A percentile compares a stretch with the other conserved stretches of the same genome.
Conservation (phyloP, 768 basidiomycete genomes). For the Lactarius trivialis region DNA sequence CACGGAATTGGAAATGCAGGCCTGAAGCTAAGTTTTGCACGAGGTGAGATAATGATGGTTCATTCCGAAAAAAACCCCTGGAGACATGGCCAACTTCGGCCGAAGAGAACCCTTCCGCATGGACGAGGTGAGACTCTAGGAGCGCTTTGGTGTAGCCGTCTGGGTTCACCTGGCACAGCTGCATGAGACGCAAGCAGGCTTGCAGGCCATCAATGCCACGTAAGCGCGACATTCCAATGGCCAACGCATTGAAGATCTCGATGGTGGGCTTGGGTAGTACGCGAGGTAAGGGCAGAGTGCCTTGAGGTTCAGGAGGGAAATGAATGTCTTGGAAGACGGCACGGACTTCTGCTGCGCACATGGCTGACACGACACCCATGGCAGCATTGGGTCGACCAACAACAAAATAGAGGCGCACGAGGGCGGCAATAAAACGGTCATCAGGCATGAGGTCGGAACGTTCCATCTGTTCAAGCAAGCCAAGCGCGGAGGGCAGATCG, state of each 20-base stretch:
- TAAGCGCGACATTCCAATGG: conserved; percentile 43
- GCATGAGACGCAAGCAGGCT: conserved; percentile 51
- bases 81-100: conserved; percentile 43
- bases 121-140: conserved; percentile 47
- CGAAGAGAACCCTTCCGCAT: conserved; percentile 38
- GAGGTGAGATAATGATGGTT: conserved; percentile 50
- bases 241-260: conserved; percentile 53
- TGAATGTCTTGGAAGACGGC: background rate
- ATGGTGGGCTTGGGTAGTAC: conserved; percentile 28
- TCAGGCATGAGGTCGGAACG: conserved; percentile 14
- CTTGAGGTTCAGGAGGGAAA: background rate
- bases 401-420: conserved; percentile 19
- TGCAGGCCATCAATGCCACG: conserved; percentile 46
- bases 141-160: conserved; percentile 50
- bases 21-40: conserved; percentile 48
- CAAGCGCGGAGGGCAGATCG: conserved; percentile 2
- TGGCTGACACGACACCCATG: conserved; percentile 2
- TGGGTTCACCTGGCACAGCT: conserved; percentile 40
- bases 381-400: conserved; percentile 9
- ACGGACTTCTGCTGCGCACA: conserved; percentile 7
- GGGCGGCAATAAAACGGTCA: conserved; percentile 17
- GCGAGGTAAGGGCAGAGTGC: conserved; percentile 11
- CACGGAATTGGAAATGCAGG: conserved; percentile 39
- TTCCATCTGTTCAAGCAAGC: conserved; percentile 12
- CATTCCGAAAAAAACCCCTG: conserved; percentile 35